Conservation (phyloP, 164 flowering plant species). For the Sextonia rubra region DNA sequence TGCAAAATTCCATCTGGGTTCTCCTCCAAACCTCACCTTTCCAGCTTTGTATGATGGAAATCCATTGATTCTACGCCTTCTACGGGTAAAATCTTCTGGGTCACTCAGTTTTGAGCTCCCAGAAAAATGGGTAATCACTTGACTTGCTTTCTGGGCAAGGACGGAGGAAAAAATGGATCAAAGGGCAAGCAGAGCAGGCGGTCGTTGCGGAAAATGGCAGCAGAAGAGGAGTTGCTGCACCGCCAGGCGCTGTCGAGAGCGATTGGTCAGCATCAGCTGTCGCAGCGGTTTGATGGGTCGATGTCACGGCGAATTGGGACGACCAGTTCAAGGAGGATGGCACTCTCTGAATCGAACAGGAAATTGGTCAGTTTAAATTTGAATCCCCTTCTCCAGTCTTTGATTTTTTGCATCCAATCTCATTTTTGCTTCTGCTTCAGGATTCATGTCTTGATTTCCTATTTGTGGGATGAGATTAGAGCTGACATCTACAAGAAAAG, state of each 20-base stretch:
- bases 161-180: conserved; percentile 39
- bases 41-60: neutral
- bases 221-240: conserved; percentile 52
- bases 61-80: neutral
- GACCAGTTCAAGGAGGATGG: conserved; percentile 47
- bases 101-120: neutral
- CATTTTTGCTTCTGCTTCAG: neutral
- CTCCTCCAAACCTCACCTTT: neutral
- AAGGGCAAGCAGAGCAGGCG: conserved; percentile 45
- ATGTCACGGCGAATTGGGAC: conserved; percentile 66
- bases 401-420: neutral
- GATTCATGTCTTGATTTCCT: neutral
- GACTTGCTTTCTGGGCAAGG: conserved; percentile 55
- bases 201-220: conserved; percentile 49
- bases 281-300: conserved; percentile 72
- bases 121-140: conserved; percentile 55
- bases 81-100: neutral
- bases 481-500: neutral
- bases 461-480: neutral
- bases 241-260: conserved; percentile 68
- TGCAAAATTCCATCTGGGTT: neutral
- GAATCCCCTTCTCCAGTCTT: neutral
- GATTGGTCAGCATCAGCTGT: conserved; percentile 58
- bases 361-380: conserved; percentile 38
- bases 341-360: conserved; percentile 38